Evolutionary conservation across 1,284 basidiomycete genomes (phyloP).

Genomic region (Leucoagaricus sp.): DNA sequence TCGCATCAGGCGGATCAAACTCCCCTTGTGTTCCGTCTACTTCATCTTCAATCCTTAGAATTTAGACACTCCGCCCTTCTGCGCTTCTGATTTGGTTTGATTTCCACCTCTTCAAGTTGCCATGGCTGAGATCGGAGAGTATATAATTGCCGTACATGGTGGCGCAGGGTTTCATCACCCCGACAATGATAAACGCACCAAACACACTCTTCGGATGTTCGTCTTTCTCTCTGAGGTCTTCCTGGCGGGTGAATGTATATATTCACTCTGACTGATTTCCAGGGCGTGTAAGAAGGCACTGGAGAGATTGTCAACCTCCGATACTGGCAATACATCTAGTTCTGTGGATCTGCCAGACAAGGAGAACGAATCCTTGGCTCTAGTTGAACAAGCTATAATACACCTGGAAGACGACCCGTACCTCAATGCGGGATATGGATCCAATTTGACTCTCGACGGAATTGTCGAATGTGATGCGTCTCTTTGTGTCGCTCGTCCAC

Average conservation of each 20-base stretch:
- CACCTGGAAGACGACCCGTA: slow-evolving; percentile 59
- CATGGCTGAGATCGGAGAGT: not conserved
- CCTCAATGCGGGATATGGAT: slow-evolving; percentile 75
- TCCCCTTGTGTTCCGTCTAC: too few species aligned
- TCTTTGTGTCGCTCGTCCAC: slow-evolving; percentile 54
- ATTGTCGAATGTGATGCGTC: slow-evolving; percentile 78
- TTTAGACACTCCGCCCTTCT: too few species aligned
- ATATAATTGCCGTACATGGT: slow-evolving; percentile 11
- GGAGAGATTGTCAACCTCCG: not conserved
- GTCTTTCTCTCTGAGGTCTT: slow-evolving; percentile 19
- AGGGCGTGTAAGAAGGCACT: not conserved
- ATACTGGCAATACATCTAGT: not conserved
- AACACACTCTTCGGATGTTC: slow-evolving; percentile 54
- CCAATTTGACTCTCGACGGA: slow-evolving; percentile 70
- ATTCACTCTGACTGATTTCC: not conserved
- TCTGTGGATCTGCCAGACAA: not conserved
- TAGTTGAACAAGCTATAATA: slow-evolving; percentile 53
- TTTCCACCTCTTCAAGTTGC: not conserved
- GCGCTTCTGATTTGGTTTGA: too few species aligned
- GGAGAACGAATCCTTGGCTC: slow-evolving; percentile 28
- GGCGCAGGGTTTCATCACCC: slow-evolving; percentile 14
- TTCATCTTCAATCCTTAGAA: too few species aligned
- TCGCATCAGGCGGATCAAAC: too few species aligned
- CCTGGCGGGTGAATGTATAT: too few species aligned
- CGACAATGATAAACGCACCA: slow-evolving; percentile 46